Conservation (phyloP, 768 basidiomycete species). For the Cyclocybe cylindracea region DNA sequence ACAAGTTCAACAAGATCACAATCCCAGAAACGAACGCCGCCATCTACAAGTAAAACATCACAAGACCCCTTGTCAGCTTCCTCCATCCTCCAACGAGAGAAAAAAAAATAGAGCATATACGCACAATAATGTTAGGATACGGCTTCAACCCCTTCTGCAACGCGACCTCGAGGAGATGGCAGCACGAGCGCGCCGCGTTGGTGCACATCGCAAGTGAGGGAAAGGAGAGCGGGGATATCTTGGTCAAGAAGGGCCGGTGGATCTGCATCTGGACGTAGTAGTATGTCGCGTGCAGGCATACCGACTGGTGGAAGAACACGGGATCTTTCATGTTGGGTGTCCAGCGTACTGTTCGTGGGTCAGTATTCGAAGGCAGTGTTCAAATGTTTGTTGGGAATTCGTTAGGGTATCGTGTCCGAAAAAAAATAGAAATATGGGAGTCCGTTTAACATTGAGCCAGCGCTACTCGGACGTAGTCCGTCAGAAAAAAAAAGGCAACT, state of each 20-base stretch:
- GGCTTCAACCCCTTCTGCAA: constrained; percentile 32
- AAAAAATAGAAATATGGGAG: background rate
- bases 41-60: constrained; percentile 24
- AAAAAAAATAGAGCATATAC: background rate
- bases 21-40: constrained; percentile 40
- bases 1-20: constrained; percentile 58
- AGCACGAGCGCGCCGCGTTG: constrained; percentile 71
- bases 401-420: background rate
- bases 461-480: too few relatives aligned
- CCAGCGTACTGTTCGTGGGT: constrained; percentile 34
- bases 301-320: constrained; percentile 52
- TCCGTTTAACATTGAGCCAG: too few relatives aligned
- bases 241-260: constrained; percentile 68
- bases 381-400: background rate
- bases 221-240: constrained; percentile 40
- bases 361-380: too few relatives aligned
- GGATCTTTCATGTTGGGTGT: constrained; percentile 33
- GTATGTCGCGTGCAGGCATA: constrained; percentile 41
- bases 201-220: constrained; percentile 70
- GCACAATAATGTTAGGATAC: constrained; percentile 32
- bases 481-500: constrained; percentile 12
- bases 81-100: background rate
- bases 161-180: constrained; percentile 63
- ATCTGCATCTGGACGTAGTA: constrained; percentile 63
- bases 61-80: background rate